Conservation (phyloP, 441 rosid genomes). For the Euphorbia schlechtendalii region DNA sequence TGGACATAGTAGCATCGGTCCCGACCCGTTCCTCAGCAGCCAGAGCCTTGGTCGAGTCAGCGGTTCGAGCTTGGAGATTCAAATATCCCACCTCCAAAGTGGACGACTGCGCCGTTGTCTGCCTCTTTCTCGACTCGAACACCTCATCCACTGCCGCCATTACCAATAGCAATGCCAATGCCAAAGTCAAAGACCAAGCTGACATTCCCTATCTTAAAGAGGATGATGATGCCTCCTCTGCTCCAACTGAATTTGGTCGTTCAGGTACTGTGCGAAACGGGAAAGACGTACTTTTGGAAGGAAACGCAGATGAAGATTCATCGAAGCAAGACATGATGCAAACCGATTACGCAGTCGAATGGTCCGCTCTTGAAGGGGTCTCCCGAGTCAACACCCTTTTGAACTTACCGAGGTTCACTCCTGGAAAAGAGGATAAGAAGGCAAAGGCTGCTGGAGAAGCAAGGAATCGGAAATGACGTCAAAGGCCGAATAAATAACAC, state of each 20-base stretch:
- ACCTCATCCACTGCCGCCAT: slow-evolving; percentile 41
- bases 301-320: slow-evolving; percentile 33
- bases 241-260: slow-evolving; percentile 27
- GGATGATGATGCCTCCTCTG: slow-evolving; percentile 22
- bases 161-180: slow-evolving; percentile 31
- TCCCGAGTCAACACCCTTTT: slow-evolving; percentile 81
- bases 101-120: slow-evolving; percentile 92
- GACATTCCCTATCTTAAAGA: slow-evolving; percentile 28
- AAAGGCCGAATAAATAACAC: background rate
- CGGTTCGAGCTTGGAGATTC: slow-evolving; percentile 75
- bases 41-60: slow-evolving; percentile 75
- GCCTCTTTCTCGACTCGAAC: slow-evolving; percentile 65
- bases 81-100: slow-evolving; percentile 90
- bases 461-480: slow-evolving; percentile 15
- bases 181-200: slow-evolving; percentile 30
- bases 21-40: slow-evolving; percentile 65
- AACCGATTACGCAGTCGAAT: slow-evolving; percentile 44
- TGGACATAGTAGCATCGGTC: slow-evolving; percentile 69
- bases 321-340: slow-evolving; percentile 37
- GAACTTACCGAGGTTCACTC: slow-evolving; percentile 77
- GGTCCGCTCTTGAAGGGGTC: slow-evolving; percentile 95
- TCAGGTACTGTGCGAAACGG: slow-evolving; percentile 35
- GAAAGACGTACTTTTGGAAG: slow-evolving; percentile 34
- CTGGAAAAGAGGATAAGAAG: slow-evolving; percentile 42
- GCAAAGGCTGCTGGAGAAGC: slow-evolving; percentile 19